Conservation (phyloP, 176 grass and related monocot genomes). For the Aegilops speltoides region DNA sequence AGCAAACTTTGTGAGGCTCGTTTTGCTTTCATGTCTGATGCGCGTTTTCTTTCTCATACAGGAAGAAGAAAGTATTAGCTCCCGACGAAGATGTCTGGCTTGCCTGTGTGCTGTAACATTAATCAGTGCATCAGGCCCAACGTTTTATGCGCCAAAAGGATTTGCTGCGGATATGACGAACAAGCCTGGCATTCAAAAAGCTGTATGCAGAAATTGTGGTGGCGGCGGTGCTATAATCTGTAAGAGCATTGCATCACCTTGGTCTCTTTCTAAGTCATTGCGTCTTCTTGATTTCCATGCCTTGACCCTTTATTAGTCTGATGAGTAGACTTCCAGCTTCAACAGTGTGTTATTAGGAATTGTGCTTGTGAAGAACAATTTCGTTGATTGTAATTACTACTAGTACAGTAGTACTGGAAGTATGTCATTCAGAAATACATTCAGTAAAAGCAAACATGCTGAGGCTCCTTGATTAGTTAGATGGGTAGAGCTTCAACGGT, state of each 20-base stretch:
- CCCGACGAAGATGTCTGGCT: conserved; percentile 75
- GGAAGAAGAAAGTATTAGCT: conserved; percentile 30
- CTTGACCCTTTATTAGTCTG: not conserved
- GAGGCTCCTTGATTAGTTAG: not conserved
- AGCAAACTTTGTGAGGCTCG: too few relatives aligned
- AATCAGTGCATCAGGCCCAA: conserved; percentile 50
- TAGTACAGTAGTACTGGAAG: not conserved
- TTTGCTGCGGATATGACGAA: conserved; percentile 44
- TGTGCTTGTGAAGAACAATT: not conserved
- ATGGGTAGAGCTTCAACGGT: not conserved
- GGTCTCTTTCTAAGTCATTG: not conserved
- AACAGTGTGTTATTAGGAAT: not conserved
- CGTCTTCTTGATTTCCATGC: not conserved
- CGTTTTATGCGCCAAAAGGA: conserved; percentile 45
- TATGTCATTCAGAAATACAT: not conserved
- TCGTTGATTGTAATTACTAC: not conserved
- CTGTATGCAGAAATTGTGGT: conserved; percentile 79
- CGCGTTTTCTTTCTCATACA: conserved; percentile 14
- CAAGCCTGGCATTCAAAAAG: conserved; percentile 44
- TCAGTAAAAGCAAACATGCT: not conserved
- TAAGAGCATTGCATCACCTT: conserved; percentile 37
- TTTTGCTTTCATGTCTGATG: not conserved
- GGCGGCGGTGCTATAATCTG: conserved; percentile 89
- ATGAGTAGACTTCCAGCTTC: not conserved
- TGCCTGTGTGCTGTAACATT: conserved; percentile 71